Percentiles rank a stretch among this genome's conserved stretches.
Conservation (phyloP, 1,284 basidiomycete genomes). For the Sanghuangporus weigelae region DNA sequence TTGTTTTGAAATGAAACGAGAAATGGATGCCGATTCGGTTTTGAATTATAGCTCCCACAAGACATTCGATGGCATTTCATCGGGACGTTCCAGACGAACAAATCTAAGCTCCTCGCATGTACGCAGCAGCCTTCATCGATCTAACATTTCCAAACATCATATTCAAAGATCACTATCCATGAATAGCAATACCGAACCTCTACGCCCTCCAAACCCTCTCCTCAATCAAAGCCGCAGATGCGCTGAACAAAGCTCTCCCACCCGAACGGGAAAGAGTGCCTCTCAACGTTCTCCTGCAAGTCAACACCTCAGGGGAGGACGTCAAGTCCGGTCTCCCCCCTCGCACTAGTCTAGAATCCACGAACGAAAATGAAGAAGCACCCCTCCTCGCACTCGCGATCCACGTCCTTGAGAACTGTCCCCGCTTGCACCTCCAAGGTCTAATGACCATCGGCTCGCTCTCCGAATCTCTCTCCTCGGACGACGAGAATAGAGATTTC, state of each 20-base stretch:
- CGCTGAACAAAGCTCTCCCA: conserved; percentile 76
- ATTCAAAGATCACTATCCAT: not conserved
- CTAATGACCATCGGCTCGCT: conserved; percentile 96
- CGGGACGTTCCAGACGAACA: conserved; percentile 92
- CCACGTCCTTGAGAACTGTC: conserved; percentile 71
- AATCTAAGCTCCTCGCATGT: conserved; percentile 89
- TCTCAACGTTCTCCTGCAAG: conserved; percentile 81
- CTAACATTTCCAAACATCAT: not conserved
- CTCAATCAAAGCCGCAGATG: conserved; percentile 78
- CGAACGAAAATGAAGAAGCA: conserved; percentile 18
- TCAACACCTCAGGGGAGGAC: conserved; percentile 93
- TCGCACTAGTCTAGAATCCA: conserved; percentile 29
- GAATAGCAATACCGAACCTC: conserved; percentile 81
- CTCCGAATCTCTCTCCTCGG: conserved; percentile 55
- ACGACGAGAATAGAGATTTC: conserved; percentile 81
- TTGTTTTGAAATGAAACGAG: not conserved
- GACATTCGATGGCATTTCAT: conserved; percentile 98
- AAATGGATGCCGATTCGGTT: not conserved
- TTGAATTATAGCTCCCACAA: conserved; percentile 54
- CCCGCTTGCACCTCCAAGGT: conserved; percentile 71
- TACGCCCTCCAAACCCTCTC: conserved; percentile 90
- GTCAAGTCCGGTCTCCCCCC: conserved; percentile 84
- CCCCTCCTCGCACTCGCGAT: conserved; percentile 66
- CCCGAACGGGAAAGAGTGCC: conserved; percentile 38
- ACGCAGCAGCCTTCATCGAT: conserved; percentile 24